These are phyloP conservation scores for Candida verbasci DNA, from an alignment of 805 yeast species.

Conservation along the genomic window DNA sequence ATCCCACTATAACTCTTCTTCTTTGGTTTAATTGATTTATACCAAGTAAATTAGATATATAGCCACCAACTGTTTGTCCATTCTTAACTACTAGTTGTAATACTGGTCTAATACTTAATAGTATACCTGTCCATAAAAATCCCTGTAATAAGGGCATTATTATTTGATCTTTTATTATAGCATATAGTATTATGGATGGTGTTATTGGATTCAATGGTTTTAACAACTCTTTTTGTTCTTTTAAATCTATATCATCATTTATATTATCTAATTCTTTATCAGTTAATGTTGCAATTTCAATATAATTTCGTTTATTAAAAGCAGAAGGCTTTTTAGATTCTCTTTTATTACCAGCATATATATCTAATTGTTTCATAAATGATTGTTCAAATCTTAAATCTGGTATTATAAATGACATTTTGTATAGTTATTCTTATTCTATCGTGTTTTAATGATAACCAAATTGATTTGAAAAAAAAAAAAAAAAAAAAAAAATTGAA, in stretches of 20 bases:
- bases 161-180: conserved; percentile 47
- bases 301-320: not conserved
- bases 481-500: not conserved
- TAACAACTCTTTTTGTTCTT: conserved; percentile 8
- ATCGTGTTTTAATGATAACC: too few species aligned
- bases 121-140: conserved; percentile 38
- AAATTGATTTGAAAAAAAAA: conserved; percentile 1
- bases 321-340: not conserved
- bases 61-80: conserved; percentile 26
- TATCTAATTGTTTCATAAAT: conserved; percentile 36
- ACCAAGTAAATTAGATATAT: conserved; percentile 19
- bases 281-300: conserved; percentile 8
- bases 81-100: conserved; percentile 18
- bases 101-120: conserved; percentile 36
- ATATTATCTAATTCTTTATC: conserved; percentile 16
- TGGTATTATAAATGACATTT: conserved; percentile 34
- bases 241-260: conserved; percentile 15
- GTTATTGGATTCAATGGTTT: conserved; percentile 38
- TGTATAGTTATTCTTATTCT: too few species aligned
- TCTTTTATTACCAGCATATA: conserved; percentile 23
- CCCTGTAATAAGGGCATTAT: conserved; percentile 55
- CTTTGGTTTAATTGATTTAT: conserved; percentile 11
- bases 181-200: conserved; percentile 42
- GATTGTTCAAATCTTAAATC: conserved; percentile 67
- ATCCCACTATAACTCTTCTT: not conserved